These are phyloP conservation scores for Phanerodontia chrysosporium DNA, from an alignment of 768 basidiomycete genomes.

Conservation along the genomic window DNA sequence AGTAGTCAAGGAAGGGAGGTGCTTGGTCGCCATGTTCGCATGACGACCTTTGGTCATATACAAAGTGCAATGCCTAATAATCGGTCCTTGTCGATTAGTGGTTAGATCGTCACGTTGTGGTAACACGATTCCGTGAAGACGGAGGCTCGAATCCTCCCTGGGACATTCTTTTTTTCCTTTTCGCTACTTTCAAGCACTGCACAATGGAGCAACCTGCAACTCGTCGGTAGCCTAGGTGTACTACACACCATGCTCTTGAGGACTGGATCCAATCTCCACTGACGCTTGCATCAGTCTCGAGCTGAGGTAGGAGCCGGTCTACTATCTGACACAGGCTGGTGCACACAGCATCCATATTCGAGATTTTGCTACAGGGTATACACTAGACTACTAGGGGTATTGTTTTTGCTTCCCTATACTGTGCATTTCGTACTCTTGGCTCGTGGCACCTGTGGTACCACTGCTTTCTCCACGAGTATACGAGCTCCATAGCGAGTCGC, in stretches of 20 bases:
- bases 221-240: no score
- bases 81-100: slow-evolving; percentile 2
- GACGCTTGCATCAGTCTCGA: no score
- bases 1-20: no score
- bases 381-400: background rate
- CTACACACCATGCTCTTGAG: no score
- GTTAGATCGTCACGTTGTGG: slow-evolving; percentile 9
- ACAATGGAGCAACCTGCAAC: no score
- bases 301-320: no score
- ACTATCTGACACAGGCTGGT: no score
- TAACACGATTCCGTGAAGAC: slow-evolving; percentile 3
- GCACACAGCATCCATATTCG: no score
- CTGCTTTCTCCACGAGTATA: background rate
- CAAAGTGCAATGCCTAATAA: background rate
- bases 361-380: no score
- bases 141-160: slow-evolving; percentile 7
- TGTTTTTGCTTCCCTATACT: background rate
- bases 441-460: background rate
- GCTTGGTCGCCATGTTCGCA: background rate
- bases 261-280: no score
- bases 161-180: slow-evolving; percentile 5
- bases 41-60: background rate
- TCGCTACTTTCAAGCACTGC: no score
- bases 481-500: background rate
- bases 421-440: background rate